These are phyloP conservation scores for Sporopachydermia lactativora DNA, from an alignment of 805 yeast species.

Conservation along the genomic window DNA sequence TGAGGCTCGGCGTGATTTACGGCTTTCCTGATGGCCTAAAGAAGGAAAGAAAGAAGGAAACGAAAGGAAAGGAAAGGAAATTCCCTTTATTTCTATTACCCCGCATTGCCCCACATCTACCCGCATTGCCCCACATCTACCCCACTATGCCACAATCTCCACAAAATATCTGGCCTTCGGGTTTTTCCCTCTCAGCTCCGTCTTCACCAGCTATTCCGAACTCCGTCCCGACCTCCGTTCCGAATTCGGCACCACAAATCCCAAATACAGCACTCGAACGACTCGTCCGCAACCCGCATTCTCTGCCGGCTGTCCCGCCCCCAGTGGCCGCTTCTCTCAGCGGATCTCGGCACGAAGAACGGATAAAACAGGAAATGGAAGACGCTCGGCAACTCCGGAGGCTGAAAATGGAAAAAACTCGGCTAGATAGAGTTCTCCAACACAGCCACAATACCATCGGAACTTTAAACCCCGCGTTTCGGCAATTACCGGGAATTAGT, in stretches of 20 bases:
- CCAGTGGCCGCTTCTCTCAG: conserved; percentile 9
- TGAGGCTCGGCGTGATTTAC: too few species aligned
- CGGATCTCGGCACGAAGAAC: conserved; percentile 9
- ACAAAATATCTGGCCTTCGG: too few species aligned
- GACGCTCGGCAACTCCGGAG: conserved; percentile 6
- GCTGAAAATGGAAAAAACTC: not conserved
- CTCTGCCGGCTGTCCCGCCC: conserved; percentile 12
- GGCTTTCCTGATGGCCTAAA: too few species aligned
- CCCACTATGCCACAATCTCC: too few species aligned
- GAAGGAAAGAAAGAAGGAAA: too few species aligned
- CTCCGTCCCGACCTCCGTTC: not conserved
- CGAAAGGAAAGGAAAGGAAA: too few species aligned
- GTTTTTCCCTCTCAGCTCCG: conserved; percentile 1
- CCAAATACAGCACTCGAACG: conserved; percentile 14
- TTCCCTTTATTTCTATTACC: too few species aligned
- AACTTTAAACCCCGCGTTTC: not conserved
- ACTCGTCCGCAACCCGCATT: conserved; percentile 13
- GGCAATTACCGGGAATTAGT: not conserved
- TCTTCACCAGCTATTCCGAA: not conserved
- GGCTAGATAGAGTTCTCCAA: not conserved
- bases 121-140: too few species aligned
- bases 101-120: too few species aligned
- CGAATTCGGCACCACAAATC: conserved; percentile 5
- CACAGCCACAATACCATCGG: too few species aligned
- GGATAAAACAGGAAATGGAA: conserved; percentile 9